These are phyloP conservation scores for Trichoderma sp. DNA, from an alignment of 2,329 filamentous ascomycete species.

Conservation along the genomic window DNA sequence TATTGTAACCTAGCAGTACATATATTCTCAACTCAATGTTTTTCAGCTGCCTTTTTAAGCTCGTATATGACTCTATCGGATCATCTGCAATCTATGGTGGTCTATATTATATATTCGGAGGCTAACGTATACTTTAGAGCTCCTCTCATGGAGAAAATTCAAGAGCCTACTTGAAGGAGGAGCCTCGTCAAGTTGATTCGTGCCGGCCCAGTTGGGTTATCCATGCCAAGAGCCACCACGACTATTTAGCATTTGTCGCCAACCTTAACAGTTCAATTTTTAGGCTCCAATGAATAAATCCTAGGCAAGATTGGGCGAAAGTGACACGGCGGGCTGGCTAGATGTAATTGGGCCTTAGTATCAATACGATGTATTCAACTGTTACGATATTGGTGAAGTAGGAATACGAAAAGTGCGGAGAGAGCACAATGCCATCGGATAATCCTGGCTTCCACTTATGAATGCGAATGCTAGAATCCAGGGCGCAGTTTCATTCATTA, in stretches of 20 bases:
- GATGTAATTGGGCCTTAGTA: neutral
- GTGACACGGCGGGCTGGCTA: neutral
- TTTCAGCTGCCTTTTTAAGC: neutral
- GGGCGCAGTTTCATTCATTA: neutral
- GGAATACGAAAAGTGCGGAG: neutral
- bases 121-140: neutral
- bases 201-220: too few relatives aligned
- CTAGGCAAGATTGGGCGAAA: neutral
- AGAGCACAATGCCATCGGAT: neutral
- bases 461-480: neutral
- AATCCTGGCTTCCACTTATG: neutral
- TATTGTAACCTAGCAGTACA: neutral
- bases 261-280: too few relatives aligned
- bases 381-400: neutral
- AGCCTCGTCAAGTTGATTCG: too few relatives aligned
- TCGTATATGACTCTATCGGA: neutral
- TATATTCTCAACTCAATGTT: neutral
- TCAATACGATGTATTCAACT: neutral
- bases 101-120: neutral
- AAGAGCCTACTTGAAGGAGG: too few relatives aligned
- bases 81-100: neutral
- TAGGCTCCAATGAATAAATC: neutral
- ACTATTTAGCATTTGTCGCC: too few relatives aligned
- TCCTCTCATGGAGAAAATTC: neutral
- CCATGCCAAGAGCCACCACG: too few relatives aligned